phyloP scores from a whole-genome alignment of 345 rosid species.

The Arabidopsis thaliana region TAIR10.1 NC_003070.9:28337501-28338000 shows the following conservation, averaged over 20 bases:
- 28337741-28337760: conserved; percentile 1
- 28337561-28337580: neutral
- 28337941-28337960: conserved; percentile 26
- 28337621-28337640: neutral
- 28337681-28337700: neutral
- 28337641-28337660: neutral
- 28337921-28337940: conserved; percentile 42
- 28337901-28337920: conserved; percentile 39
- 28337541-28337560: neutral
- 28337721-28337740: neutral
- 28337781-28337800: neutral
- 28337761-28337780: neutral
- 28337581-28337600: neutral
- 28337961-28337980: conserved; percentile 34
- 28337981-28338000: conserved; percentile 39
- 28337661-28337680: neutral
- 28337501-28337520: neutral
- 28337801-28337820: neutral
- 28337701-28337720: neutral
- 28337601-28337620: neutral
- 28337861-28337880: conserved; percentile 10
- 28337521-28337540: neutral
- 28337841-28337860: conserved; percentile 4
- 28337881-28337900: conserved; percentile 13
- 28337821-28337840: neutral